These are phyloP conservation scores for Aquanectria penicillioides DNA, from an alignment of 2,329 filamentous ascomycete species.

Conservation along the genomic window DNA sequence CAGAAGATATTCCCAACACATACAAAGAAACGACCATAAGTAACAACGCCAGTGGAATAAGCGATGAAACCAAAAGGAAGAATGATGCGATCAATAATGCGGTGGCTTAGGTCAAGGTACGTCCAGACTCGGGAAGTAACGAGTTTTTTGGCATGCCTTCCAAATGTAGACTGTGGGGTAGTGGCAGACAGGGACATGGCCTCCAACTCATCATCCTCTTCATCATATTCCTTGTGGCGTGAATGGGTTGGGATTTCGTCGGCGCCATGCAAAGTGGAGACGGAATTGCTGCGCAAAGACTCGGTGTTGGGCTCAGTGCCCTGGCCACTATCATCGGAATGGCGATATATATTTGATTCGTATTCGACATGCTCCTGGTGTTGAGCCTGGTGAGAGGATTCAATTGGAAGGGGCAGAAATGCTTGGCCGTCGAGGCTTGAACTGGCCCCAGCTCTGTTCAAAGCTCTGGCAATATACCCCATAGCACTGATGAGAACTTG, in stretches of 20 bases:
- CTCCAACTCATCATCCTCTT: slow-evolving; percentile 56
- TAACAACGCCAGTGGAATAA: slow-evolving; percentile 76
- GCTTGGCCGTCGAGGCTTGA: slow-evolving; percentile 45
- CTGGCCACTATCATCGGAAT: slow-evolving; percentile 78
- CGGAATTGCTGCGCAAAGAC: slow-evolving; percentile 72
- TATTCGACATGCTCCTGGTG: slow-evolving; percentile 53
- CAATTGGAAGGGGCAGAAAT: slow-evolving; percentile 71
- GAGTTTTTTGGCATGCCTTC: slow-evolving; percentile 63
- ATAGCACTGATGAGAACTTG: slow-evolving; percentile 77
- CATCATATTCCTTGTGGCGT: slow-evolving; percentile 59
- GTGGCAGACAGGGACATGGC: slow-evolving; percentile 37
- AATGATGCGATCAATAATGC: slow-evolving; percentile 78
- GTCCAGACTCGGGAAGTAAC: slow-evolving; percentile 67
- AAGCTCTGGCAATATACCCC: slow-evolving; percentile 61
- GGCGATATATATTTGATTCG: slow-evolving; percentile 61
- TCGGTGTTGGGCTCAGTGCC: slow-evolving; percentile 76
- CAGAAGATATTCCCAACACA: slow-evolving; percentile 48
- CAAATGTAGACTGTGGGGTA: slow-evolving; percentile 61
- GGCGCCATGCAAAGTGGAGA: slow-evolving; percentile 64
- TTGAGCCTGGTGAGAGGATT: slow-evolving; percentile 36
- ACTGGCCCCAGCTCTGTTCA: neutral
- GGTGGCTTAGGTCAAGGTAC: slow-evolving; percentile 68
- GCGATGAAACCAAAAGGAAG: slow-evolving; percentile 81
- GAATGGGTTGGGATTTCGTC: slow-evolving; percentile 50
- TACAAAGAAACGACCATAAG: slow-evolving; percentile 87